Conservation (phyloP, 1,139 yeast genomes). For the Candida labiduridarum region DNA sequence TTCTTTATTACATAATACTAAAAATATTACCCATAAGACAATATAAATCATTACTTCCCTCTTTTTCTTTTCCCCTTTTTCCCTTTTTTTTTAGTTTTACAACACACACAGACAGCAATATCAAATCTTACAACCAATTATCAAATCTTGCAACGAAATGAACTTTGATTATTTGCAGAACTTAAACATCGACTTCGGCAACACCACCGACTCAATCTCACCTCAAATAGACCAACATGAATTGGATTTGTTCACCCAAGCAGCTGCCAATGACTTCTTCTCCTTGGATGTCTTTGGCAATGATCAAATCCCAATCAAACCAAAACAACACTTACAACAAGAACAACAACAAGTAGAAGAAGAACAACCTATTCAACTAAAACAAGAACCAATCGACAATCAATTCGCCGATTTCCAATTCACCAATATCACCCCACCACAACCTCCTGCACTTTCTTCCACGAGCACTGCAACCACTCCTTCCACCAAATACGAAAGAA, state of each 20-base stretch:
- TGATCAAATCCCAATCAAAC: conserved; percentile 22
- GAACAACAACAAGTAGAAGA: conserved; percentile 2
- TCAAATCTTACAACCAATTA: neutral
- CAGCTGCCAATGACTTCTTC: conserved; percentile 39
- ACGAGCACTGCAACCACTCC: neutral
- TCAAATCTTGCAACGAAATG: conserved; percentile 22
- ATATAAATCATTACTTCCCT: neutral
- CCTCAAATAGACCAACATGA: conserved; percentile 33
- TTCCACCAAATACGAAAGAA: neutral
- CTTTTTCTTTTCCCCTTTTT: neutral
- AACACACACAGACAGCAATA: neutral
- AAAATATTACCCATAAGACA: neutral
- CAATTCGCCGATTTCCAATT: neutral
- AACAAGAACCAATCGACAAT: conserved; percentile 11
- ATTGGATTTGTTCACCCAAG: conserved; percentile 46
- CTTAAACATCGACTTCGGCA: conserved; percentile 38
- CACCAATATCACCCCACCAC: conserved; percentile 2
- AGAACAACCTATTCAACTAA: neutral
- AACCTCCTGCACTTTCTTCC: neutral
- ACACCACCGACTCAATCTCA: conserved; percentile 19
- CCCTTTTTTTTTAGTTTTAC: neutral
- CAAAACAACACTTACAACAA: conserved; percentile 8
- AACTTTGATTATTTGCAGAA: conserved; percentile 48
- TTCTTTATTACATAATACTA: neutral
- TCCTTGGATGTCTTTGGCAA: conserved; percentile 47